Conservation (phyloP, 140 eudicot species). For the Bidens hawaiensis region DNA sequence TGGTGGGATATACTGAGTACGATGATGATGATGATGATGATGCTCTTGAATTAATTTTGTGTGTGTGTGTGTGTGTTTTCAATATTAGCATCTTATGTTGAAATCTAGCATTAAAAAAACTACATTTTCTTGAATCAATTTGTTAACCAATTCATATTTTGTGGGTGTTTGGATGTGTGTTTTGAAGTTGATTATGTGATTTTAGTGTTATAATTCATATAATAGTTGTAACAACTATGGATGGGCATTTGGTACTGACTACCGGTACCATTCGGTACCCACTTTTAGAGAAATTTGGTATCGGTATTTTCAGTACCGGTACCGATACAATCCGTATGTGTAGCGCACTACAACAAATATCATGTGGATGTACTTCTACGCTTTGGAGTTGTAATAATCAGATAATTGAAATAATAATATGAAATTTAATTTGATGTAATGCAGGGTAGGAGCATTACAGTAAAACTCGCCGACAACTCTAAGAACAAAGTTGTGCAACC, state of each 20-base stretch:
- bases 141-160: neutral
- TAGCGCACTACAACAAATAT: too few relatives aligned
- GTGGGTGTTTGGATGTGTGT: neutral
- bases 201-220: neutral
- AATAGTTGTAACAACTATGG: neutral
- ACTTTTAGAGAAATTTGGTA: too few relatives aligned
- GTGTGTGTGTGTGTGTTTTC: too few relatives aligned
- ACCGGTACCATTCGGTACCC: too few relatives aligned
- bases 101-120: neutral
- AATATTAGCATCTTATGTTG: neutral
- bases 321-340: too few relatives aligned
- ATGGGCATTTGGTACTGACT: too few relatives aligned
- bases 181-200: neutral
- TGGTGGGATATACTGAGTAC: too few relatives aligned
- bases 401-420: neutral
- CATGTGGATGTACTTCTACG: too few relatives aligned
- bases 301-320: too few relatives aligned
- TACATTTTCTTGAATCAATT: neutral
- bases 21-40: too few relatives aligned
- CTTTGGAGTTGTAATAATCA: neutral
- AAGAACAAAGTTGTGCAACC: constrained; percentile 39
- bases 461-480: constrained; percentile 61
- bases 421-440: neutral
- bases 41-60: too few relatives aligned
- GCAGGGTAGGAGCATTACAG: constrained; percentile 59